Percentiles rank a stretch among this genome's conserved stretches.
Evolutionary conservation across 2,329 filamentous ascomycete genomes (phyloP).

Genomic region (Niveomyces coronatus): DNA sequence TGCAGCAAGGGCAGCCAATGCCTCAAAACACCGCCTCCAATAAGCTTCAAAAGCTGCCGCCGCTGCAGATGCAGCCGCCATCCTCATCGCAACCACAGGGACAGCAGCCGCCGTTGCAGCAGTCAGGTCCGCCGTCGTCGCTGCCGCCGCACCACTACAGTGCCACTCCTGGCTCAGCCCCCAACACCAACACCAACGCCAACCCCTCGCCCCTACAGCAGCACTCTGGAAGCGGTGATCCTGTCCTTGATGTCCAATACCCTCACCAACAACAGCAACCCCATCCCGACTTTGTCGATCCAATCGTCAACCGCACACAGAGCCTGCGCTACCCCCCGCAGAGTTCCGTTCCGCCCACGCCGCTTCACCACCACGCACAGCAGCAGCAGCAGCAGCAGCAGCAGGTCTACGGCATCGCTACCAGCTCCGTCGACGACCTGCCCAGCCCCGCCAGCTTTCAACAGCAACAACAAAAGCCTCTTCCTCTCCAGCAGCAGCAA

Average conservation of each 20-base stretch:
- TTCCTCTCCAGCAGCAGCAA: slow-evolving; percentile 14
- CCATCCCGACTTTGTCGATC: slow-evolving; percentile 33
- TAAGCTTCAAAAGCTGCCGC: slow-evolving; percentile 19
- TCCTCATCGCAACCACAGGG: neutral
- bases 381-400: slow-evolving; percentile 21
- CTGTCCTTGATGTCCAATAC: slow-evolving; percentile 25
- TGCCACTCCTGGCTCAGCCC: slow-evolving; percentile 18
- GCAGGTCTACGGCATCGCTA: slow-evolving; percentile 20
- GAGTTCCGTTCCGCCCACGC: too few relatives aligned
- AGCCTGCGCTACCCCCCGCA: slow-evolving; percentile 37
- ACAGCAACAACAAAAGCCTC: slow-evolving; percentile 23
- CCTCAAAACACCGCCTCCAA: slow-evolving; percentile 2
- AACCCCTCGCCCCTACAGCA: slow-evolving; percentile 13
- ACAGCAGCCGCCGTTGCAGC: slow-evolving; percentile 10
- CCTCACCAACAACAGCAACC: slow-evolving; percentile 19
- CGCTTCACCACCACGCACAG: slow-evolving; percentile 20
- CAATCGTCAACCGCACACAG: slow-evolving; percentile 37
- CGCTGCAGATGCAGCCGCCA: slow-evolving; percentile 14
- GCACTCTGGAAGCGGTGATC: slow-evolving; percentile 15
- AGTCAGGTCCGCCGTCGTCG: slow-evolving; percentile 15
- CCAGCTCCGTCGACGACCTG: slow-evolving; percentile 17
- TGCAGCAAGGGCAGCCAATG: slow-evolving; percentile 15
- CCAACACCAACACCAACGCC: slow-evolving; percentile 16
- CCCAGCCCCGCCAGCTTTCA: slow-evolving; percentile 13
- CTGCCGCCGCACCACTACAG: slow-evolving; percentile 22